Base-by-base conservation (phyloP, 768 basidiomycete genomes). In the Pulveroboletus sp. region DNA sequence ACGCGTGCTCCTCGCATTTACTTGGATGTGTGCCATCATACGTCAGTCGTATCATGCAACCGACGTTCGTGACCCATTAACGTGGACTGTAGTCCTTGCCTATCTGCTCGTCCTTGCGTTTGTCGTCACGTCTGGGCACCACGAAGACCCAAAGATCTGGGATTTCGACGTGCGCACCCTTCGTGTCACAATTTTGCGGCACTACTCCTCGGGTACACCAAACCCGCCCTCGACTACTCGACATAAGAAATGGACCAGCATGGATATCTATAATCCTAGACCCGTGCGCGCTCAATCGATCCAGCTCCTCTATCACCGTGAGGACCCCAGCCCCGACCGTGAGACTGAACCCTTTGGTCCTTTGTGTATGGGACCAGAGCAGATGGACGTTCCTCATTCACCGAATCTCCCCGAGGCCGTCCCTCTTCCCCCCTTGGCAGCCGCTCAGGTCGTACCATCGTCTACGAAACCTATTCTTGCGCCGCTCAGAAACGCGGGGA, bases 1-100 rank as follows among this genome's bases (percentile, higher is more conserved):
- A 18, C 72, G 67, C 39, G 71, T 83, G 27, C 68, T 88, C 27
- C 68, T 81, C 52, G 81, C 76, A 3, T 84, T 86, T 57, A 72
- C 79, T 44, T 86, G 83, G 84, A 66, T 71, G 37, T 74, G 67
- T 57, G 67, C 74, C 26, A 46, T 65, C 39, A 62, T 65, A 31
- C 60, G 79, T 81, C 48, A 49, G 77, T 72, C 26, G 26, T 46
- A 24, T 15, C 32, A 26, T 24, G 43, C 33, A 7, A 33, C 24
- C 21, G n/a, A 26, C 10, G 3, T 36, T 14, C 15, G 28, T 40
- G 28, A 46, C 47, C 46, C 3, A 41, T 46, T 57, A 21, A 50
- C 39, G 38, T 46, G 41, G 10, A 48, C 35, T 35, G 6, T 50
- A 88, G 85, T 86, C 45, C 61, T 86, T 40, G 51, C 69, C n/a